These are phyloP conservation scores for Antitrichia curtipendula DNA, from an alignment of 225 moss, liverwort and hornwort species.

Conservation along the genomic window DNA sequence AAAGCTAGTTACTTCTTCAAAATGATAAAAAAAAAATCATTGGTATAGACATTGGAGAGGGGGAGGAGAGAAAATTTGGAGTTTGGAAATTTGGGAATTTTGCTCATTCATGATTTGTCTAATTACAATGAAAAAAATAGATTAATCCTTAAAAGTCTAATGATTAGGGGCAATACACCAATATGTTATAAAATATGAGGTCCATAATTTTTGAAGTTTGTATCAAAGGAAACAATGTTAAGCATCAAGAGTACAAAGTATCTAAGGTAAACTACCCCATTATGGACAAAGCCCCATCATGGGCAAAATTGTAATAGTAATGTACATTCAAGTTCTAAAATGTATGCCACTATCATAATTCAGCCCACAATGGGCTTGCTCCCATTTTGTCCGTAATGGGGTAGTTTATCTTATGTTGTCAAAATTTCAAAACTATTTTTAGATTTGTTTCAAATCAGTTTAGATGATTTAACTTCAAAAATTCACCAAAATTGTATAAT, in stretches of 20 bases:
- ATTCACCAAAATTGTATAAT: fast-evolving
- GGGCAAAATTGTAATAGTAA: too few species aligned
- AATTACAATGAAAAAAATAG: not conserved
- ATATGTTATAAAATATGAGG: not conserved
- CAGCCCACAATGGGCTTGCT: too few species aligned
- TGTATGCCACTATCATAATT: too few species aligned
- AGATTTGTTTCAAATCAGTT: not conserved
- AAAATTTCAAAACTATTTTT: not conserved
- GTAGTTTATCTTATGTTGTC: fast-evolving
- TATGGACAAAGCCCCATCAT: too few species aligned
- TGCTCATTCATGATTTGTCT: not conserved
- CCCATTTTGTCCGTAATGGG: too few species aligned
- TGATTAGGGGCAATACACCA: too few species aligned
- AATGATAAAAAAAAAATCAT: not conserved
- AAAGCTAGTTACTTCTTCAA: not conserved
- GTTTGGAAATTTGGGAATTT: not conserved
- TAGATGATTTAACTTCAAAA: not conserved
- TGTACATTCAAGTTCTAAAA: too few species aligned
- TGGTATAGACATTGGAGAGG: fast-evolving
- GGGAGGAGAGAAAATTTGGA: not conserved
- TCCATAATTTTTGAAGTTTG: not conserved
- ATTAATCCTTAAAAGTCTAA: fast-evolving
- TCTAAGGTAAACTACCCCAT: too few species aligned
- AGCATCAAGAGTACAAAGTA: not conserved
- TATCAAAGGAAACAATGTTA: not conserved